A percentile compares a stretch with the other conserved stretches of the same genome.
phyloP scores from a whole-genome alignment of 805 yeast genomes.

The Yamadazyma philogaea region DNA sequence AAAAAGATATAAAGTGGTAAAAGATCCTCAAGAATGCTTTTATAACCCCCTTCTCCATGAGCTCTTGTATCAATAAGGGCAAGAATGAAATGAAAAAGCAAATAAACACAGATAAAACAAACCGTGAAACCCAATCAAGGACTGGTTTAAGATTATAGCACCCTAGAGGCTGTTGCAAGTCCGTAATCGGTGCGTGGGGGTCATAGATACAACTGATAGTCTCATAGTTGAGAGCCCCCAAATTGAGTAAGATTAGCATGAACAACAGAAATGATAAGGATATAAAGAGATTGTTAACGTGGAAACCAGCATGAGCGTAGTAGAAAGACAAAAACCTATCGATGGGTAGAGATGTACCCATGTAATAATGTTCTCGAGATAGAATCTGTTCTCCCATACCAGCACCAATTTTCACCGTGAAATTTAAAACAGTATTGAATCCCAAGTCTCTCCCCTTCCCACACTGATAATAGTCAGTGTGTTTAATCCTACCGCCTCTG shows the following conservation, averaged over 20 bases:
- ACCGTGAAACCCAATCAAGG: slow-evolving; percentile 85
- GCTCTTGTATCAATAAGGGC: slow-evolving; percentile 83
- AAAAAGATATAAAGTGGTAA: slow-evolving; percentile 75
- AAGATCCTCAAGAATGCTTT: slow-evolving; percentile 67
- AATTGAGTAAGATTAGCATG: slow-evolving; percentile 71
- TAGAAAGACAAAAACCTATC: slow-evolving; percentile 90
- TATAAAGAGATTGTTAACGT: slow-evolving; percentile 84
- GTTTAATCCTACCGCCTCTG: slow-evolving; percentile 92
- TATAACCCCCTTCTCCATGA: slow-evolving; percentile 80
- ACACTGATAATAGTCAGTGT: slow-evolving; percentile 93
- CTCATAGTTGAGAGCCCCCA: slow-evolving; percentile 77
- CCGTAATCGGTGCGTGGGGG: slow-evolving; percentile 67
- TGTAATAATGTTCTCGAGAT: slow-evolving; percentile 85
- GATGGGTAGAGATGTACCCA: slow-evolving; percentile 85
- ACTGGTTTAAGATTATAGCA: slow-evolving; percentile 85
- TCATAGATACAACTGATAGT: slow-evolving; percentile 65
- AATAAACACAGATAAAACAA: slow-evolving; percentile 84
- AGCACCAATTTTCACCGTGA: slow-evolving; percentile 94
- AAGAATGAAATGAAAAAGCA: slow-evolving; percentile 90
- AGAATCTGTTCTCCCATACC: slow-evolving; percentile 98
- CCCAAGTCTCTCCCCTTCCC: slow-evolving; percentile 97
- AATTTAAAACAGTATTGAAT: slow-evolving; percentile 85
- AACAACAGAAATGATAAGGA: slow-evolving; percentile 84
- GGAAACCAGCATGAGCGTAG: slow-evolving; percentile 97
- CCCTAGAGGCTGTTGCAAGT: slow-evolving; percentile 71